Conservation (phyloP, 163 green algal species). For the Chlorella variabilis region DNA sequence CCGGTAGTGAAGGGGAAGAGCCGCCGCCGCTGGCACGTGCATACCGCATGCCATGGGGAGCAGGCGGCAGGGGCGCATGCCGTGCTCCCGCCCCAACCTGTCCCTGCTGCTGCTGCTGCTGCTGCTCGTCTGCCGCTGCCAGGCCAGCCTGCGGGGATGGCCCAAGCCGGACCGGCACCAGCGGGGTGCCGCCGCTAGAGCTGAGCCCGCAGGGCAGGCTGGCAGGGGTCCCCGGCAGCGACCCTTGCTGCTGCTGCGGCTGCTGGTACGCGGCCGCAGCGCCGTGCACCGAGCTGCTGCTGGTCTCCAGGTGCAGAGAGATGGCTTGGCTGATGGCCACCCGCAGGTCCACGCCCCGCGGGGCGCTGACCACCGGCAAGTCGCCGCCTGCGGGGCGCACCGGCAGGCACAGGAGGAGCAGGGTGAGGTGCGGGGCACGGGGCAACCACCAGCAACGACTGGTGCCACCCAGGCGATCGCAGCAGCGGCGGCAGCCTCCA, state of each 20-base stretch:
- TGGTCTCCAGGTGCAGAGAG: slow-evolving; percentile 10
- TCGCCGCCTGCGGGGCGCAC: slow-evolving; percentile 5
- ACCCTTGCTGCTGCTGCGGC: neutral
- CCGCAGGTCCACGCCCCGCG: slow-evolving; percentile 15
- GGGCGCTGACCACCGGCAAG: slow-evolving; percentile 15
- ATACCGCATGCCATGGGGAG: too few relatives aligned
- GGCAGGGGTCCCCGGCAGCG: slow-evolving; percentile 10
- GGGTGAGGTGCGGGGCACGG: too few relatives aligned
- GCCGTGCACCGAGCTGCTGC: neutral
- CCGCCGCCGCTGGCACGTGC: too few relatives aligned
- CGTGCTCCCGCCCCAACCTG: neutral
- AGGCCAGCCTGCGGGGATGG: neutral
- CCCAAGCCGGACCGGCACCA: neutral
- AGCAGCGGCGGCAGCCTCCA: too few relatives aligned
- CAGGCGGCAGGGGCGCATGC: too few relatives aligned
- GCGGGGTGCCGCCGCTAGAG: neutral
- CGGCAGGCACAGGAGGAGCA: too few relatives aligned
- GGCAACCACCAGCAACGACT: too few relatives aligned
- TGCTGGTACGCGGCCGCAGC: neutral
- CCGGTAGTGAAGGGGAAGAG: too few relatives aligned
- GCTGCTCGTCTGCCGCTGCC: neutral
- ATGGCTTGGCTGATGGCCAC: slow-evolving; percentile 9
- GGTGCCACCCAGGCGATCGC: too few relatives aligned
- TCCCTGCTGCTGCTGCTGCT: neutral
- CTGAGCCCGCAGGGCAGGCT: slow-evolving; percentile 13